Conservation (phyloP, 2,329 filamentous ascomycete genomes). For the Acephala macrosclerotiorum region DNA sequence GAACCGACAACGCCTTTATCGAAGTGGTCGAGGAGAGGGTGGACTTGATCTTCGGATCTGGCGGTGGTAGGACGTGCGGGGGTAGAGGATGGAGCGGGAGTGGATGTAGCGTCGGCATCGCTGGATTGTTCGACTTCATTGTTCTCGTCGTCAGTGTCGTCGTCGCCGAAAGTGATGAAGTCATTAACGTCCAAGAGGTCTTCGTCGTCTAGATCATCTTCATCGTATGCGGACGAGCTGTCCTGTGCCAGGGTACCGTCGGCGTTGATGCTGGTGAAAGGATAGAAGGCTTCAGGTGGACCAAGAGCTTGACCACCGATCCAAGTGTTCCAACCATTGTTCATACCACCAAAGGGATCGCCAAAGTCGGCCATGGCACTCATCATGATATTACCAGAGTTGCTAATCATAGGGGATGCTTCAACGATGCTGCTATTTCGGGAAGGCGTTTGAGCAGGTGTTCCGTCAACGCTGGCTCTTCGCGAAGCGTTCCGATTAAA, state of each 20-base stretch:
- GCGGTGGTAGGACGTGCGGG: constrained; percentile 58
- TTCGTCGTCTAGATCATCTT: constrained; percentile 60
- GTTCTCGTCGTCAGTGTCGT: constrained; percentile 63
- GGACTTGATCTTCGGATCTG: constrained; percentile 54
- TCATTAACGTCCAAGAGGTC: constrained; percentile 73
- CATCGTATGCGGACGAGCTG: constrained; percentile 56
- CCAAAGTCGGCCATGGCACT: constrained; percentile 56
- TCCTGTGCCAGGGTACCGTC: constrained; percentile 64
- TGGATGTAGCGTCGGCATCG: constrained; percentile 10
- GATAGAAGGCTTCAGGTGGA: constrained; percentile 76
- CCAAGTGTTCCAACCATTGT: too few relatives aligned
- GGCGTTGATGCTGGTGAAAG: constrained; percentile 62
- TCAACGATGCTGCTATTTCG: constrained; percentile 16
- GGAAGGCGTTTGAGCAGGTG: constrained; percentile 31
- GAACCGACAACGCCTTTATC: constrained; percentile 76
- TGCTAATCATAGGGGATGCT: constrained; percentile 64
- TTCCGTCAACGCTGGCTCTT: background rate
- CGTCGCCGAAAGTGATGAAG: constrained; percentile 73
- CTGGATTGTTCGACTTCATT: constrained; percentile 44
- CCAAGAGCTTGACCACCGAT: constrained; percentile 68
- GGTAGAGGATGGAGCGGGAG: constrained; percentile 54
- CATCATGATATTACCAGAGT: constrained; percentile 80
- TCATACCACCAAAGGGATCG: constrained; percentile 21
- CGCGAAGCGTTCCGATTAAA: background rate
- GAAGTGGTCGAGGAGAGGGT: constrained; percentile 70